Evolutionary conservation across 163 green algal species (phyloP), one percentile per base, ranked within the genome.

Genomic region (Trebouxia gelatinosa): DNA sequence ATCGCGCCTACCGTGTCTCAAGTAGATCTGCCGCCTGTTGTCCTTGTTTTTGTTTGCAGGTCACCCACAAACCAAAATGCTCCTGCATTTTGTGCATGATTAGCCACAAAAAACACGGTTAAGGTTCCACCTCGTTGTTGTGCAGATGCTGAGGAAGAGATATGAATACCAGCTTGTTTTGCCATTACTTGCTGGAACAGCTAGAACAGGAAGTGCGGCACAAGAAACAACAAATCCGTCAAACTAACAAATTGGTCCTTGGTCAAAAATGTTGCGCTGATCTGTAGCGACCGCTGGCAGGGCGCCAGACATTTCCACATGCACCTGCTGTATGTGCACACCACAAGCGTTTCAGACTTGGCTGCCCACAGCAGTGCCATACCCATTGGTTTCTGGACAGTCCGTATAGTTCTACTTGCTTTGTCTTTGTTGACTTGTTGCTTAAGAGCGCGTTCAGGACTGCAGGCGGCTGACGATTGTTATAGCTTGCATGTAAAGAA

Each of bases 121-220:
- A 5, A 66, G 57, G 26, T 37, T 66, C 57, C n/a, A 28, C 57
- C 57, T 66, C 57, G 37, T 38, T 37, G 16, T 37, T 37, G 6
- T 37, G 57, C 57, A 66, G n/a, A 66, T 66, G 57, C 57, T 66
- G 57, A 38, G 57, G 28, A 66, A 66, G 57, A 66, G 57, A 38
- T 66, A 38, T 38, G n/a, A 28, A 66, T 66, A 66, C 57, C 57
- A 66, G 57, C 57, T 66, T 37, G 57, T 66, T n/a, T 66, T 66
- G n/a, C 57, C 57, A 66, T 66, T 66, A 4, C 57, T 66, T 66
- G 57, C 6, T 66, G n/a, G n/a, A n/a, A n/a, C n/a, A 39, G 57
- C 57, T 66, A 66, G n/a, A n/a, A 38, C 57, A 66, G 57, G 6
- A 66, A 66, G 57, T 66, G 57, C 57, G 57, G 57, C 57, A 66